These are phyloP conservation scores for Verticillium tricorpus DNA, from an alignment of 2,329 filamentous ascomycete genomes.

Conservation along the genomic window DNA sequence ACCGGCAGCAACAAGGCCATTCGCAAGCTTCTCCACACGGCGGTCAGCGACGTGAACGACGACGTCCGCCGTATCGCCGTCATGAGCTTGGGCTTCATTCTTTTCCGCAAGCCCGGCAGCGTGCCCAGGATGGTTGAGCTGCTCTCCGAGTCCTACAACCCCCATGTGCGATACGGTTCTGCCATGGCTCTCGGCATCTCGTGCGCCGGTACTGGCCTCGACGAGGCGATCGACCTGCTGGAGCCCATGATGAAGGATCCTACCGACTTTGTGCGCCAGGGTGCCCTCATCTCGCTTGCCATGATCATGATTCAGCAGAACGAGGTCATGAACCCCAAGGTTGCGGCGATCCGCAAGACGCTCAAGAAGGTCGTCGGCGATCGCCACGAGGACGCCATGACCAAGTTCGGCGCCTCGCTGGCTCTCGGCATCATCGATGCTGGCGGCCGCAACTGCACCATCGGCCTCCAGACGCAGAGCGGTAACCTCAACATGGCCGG, in stretches of 20 bases:
- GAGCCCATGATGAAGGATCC: constrained; percentile 99
- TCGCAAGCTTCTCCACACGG: constrained; percentile 88
- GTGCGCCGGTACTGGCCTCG: constrained; percentile 90
- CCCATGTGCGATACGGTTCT: constrained; percentile 94
- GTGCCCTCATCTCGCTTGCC: constrained; percentile 85
- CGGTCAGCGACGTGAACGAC: constrained; percentile 96
- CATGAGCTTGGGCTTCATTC: constrained; percentile 95
- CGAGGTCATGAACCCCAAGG: constrained; percentile 97
- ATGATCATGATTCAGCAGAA: constrained; percentile 99
- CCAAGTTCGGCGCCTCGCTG: constrained; percentile 93
- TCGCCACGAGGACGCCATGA: constrained; percentile 98
- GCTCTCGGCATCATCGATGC: constrained; percentile 97
- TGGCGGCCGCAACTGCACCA: constrained; percentile 96
- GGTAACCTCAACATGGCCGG: constrained; percentile 98
- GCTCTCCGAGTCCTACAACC: constrained; percentile 97
- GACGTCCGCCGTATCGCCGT: constrained; percentile 94
- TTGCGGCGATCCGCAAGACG: constrained; percentile 83
- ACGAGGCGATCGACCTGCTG: constrained; percentile 92
- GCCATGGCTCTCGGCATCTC: constrained; percentile 98
- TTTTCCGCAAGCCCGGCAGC: constrained; percentile 95
- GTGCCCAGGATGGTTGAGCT: constrained; percentile 99
- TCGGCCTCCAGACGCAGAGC: constrained; percentile 94
- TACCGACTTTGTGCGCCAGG: constrained; percentile 96
- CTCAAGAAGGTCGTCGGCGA: constrained; percentile 92
- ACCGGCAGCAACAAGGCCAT: constrained; percentile 99